Conservation (phyloP, 345 rosid genomes). For the Garcia nutans region DNA sequence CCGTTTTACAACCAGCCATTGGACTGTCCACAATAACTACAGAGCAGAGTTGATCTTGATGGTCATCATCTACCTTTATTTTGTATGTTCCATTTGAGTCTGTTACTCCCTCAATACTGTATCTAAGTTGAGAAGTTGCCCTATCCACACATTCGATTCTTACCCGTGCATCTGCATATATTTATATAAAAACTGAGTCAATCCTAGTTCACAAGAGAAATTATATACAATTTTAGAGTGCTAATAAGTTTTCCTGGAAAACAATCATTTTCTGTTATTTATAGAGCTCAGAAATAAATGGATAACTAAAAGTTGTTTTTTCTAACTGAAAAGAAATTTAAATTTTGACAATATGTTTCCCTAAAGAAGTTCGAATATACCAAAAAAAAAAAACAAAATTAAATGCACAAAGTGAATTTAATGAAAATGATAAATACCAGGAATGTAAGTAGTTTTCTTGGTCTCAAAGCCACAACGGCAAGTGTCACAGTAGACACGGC, state of each 20-base stretch:
- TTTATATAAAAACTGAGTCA: too few relatives aligned
- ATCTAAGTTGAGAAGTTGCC: conserved; percentile 22
- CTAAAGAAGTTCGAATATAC: too few relatives aligned
- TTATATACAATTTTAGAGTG: too few relatives aligned
- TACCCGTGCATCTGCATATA: conserved; percentile 49
- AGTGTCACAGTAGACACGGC: conserved; percentile 68
- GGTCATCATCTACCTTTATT: conserved; percentile 52
- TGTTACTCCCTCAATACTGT: conserved; percentile 35
- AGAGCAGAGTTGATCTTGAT: conserved; percentile 51
- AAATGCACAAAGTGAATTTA: too few relatives aligned
- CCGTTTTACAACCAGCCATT: conserved; percentile 23
- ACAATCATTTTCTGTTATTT: too few relatives aligned
- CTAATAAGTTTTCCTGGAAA: too few relatives aligned
- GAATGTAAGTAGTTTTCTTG: conserved; percentile 37
- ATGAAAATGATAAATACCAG: conserved; percentile 27
- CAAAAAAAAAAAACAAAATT: too few relatives aligned
- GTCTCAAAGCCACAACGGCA: conserved; percentile 72
- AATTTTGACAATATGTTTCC: too few relatives aligned
- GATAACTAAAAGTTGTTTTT: too few relatives aligned
- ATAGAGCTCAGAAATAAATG: too few relatives aligned
- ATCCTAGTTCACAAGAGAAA: too few relatives aligned
- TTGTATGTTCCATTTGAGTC: conserved; percentile 43
- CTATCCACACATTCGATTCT: conserved; percentile 55
- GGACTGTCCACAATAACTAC: conserved; percentile 56
- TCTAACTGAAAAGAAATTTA: too few relatives aligned